Evolutionary conservation across 2,329 filamentous ascomycete species (phyloP), one percentile per base, ranked within the genome.

Genomic region (Phialophora macrospora): DNA sequence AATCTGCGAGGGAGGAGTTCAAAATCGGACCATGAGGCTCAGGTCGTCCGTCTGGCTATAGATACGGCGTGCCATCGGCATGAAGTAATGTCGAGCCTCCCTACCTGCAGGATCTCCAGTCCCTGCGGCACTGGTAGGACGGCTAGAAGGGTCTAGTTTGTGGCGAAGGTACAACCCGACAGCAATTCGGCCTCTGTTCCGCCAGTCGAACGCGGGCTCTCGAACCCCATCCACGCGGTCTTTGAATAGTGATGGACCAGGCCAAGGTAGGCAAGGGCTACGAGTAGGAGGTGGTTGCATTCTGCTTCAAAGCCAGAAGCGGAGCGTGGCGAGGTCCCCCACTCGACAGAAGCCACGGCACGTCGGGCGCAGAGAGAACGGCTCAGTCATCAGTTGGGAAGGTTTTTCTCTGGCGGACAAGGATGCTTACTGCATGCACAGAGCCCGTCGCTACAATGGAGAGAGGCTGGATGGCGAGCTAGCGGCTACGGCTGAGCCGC

Each of bases 351-450:
- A 41, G 34, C 54, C 28, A 60, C 58, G 58, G 58, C 32, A 60
- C 2, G 48, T 41, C 48, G 58, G 58, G 58, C 48, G 46, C 48
- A 54, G 48, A 51, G 48, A 51, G 48, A 52, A 24, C 12, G 46
- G 52, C 51, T 38, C 20, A 28, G 58, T 8, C 24, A 20, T n/a
- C 30, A 22, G 44, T 54, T 52, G 46, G 46, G 32, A 20, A 51
- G 46, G 48, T 41, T 54, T 54, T 38, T 20, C 54, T 20, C 17
- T 30, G 46, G 48, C 12, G 49, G 44, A 44, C 58, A 60, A 54
- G 58, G 58, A 60, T 60, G 46, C 58, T 52, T 38, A 38, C 58
- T 52, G 58, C 58, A 60, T 41, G 58, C 58, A 54, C 58, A 38
- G 58, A 60, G 58, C 58, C 58, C 28, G 7, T 20, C 20, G 46